Evolutionary conservation across 2,329 filamentous ascomycete genomes (phyloP), one percentile per base, ranked within the genome.

Genomic region (Trichoderma pleuroti): DNA sequence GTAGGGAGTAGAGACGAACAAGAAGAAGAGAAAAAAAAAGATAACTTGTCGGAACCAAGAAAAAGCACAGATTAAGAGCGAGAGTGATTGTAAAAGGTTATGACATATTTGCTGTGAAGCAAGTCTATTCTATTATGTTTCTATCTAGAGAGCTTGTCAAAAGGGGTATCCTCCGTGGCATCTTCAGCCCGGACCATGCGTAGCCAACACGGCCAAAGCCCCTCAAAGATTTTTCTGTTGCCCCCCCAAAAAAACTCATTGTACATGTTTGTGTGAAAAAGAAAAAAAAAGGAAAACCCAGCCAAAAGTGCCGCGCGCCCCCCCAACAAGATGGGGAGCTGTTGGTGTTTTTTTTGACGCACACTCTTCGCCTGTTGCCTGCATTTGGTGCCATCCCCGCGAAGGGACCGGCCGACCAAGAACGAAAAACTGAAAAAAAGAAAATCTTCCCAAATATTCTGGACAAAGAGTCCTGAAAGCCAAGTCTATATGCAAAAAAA

Each of bases 101-200:
- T 59, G 56, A 34, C 56, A 59, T 59, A 30, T 59, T 57, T 68
- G 70, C 70, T 54, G 70, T 65, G 65, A 69, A 68, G 65, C 70
- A 64, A 69, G 21, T 68, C 52, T 59, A 49, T 63, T 71, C 36
- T 72, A 54, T 70, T 60, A 61, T 72, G 61, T 39, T 26, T 72
- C 71, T 70, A 72, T 61, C 57, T 71, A 62, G 46, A 3, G 42
- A 70, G 52, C 26, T 70, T 66, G 49, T 57, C 14, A 66, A 46
- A 56, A 56, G 63, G 63, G 63, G 63, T 66, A 66, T 80, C 78
- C 75, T 80, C 73, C 77, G 75, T 75, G 73, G 75, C 72, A 70
- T 77, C 74, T 75, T 76, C 75, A 78, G 77, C 76, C 76, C 77
- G 76, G 77, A 76, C 78, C 76, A 77, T 76, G 74, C 74, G 59